Conservation (phyloP, 768 basidiomycete species). For the Leccinum pellstonianum region DNA sequence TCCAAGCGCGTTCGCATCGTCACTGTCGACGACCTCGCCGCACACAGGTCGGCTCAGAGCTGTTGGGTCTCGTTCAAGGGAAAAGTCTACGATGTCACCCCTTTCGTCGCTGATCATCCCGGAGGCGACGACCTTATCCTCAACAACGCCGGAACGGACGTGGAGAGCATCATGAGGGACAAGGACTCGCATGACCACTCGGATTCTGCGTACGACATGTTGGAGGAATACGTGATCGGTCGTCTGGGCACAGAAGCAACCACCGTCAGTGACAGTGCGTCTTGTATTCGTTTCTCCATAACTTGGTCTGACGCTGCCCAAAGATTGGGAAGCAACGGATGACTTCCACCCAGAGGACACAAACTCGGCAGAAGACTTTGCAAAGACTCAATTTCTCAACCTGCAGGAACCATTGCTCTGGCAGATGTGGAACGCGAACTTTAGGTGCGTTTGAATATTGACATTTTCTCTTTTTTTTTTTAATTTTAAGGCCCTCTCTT, state of each 20-base stretch:
- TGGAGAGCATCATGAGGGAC: constrained; percentile 80
- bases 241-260: constrained; percentile 72
- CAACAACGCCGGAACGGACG: constrained; percentile 79
- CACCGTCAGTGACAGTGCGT: constrained; percentile 76
- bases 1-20: constrained; percentile 72
- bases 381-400: constrained; percentile 90
- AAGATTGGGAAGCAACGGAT: constrained; percentile 88
- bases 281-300: constrained; percentile 1
- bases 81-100: constrained; percentile 88
- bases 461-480: neutral
- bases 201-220: constrained; percentile 86
- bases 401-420: constrained; percentile 76
- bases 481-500: constrained; percentile 2
- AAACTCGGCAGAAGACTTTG: constrained; percentile 74
- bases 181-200: constrained; percentile 83
- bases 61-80: constrained; percentile 83
- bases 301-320: constrained; percentile 6
- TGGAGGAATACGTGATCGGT: constrained; percentile 86
- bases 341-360: constrained; percentile 93
- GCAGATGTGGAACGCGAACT: constrained; percentile 89
- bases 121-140: constrained; percentile 93
- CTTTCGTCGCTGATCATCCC: constrained; percentile 85
- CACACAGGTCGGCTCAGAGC: constrained; percentile 56
- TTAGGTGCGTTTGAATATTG: constrained; percentile 50
- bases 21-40: constrained; percentile 69